phyloP scores from a whole-genome alignment of 73 alveolate species.

The Tetrahymena elliotti region DNA sequence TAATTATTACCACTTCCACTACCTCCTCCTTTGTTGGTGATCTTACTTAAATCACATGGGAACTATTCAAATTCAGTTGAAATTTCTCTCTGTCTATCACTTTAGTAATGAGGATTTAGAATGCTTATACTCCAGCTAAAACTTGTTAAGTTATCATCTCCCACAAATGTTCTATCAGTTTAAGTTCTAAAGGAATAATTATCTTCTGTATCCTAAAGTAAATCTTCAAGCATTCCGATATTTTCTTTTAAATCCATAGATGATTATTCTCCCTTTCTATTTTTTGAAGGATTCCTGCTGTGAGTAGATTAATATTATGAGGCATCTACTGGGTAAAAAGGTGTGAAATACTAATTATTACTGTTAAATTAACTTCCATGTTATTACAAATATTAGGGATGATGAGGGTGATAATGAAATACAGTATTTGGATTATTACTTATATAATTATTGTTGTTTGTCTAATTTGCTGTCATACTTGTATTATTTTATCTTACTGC shows the following conservation, averaged over 20 bases:
- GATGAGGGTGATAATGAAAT: neutral
- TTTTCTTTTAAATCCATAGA: neutral
- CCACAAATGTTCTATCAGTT: neutral
- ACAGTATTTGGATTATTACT: neutral
- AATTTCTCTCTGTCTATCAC: neutral
- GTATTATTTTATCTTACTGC: neutral
- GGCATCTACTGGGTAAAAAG: neutral
- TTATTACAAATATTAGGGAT: neutral
- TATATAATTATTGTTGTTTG: neutral
- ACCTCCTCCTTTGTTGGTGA: neutral
- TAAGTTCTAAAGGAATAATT: neutral
- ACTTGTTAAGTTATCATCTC: neutral
- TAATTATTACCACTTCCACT: neutral
- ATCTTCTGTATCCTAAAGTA: neutral
- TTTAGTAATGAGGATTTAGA: neutral
- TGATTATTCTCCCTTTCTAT: neutral
- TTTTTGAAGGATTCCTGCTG: neutral
- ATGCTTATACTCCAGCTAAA: neutral
- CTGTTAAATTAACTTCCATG: neutral
- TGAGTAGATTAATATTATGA: neutral
- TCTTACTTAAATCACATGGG: neutral
- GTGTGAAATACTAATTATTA: neutral
- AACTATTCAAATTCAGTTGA: neutral
- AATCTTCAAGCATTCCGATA: neutral
- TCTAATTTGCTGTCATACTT: neutral